Conservation (phyloP, 2,329 filamentous ascomycete genomes). For the Aspergillus sp. region DNA sequence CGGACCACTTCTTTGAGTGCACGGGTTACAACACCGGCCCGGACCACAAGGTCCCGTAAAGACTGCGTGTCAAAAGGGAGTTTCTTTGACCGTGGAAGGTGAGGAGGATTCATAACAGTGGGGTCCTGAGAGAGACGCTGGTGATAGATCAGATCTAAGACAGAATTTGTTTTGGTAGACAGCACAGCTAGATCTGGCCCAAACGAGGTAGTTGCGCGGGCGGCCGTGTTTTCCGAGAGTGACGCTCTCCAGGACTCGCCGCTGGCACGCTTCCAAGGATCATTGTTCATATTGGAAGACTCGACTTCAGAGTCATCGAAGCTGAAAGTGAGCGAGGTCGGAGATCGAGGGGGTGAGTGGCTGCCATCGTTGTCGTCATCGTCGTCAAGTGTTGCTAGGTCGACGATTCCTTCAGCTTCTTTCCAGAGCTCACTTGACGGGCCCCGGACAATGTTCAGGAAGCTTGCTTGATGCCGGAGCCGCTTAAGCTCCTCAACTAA, state of each 20-base stretch:
- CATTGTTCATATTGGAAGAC: slow-evolving; percentile 36
- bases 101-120: slow-evolving; percentile 29
- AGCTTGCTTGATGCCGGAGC: slow-evolving; percentile 59
- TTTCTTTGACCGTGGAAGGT: slow-evolving; percentile 49
- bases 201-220: slow-evolving; percentile 36
- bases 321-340: slow-evolving; percentile 62
- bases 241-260: slow-evolving; percentile 37
- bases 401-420: slow-evolving; percentile 70
- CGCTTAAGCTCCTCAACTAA: slow-evolving; percentile 69
- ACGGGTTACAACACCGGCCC: slow-evolving; percentile 54
- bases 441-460: slow-evolving; percentile 59
- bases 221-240: slow-evolving; percentile 32
- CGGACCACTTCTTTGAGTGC: slow-evolving; percentile 55
- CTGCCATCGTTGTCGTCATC: slow-evolving; percentile 64
- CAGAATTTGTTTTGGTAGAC: slow-evolving; percentile 64
- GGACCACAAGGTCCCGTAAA: slow-evolving; percentile 63
- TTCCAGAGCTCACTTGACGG: slow-evolving; percentile 62
- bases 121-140: slow-evolving; percentile 44
- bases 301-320: slow-evolving; percentile 63
- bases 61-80: slow-evolving; percentile 70
- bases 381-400: slow-evolving; percentile 67
- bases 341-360: slow-evolving; percentile 55
- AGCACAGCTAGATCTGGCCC: slow-evolving; percentile 55
- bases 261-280: slow-evolving; percentile 36
- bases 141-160: slow-evolving; percentile 64